phyloP scores from a whole-genome alignment of 352 stramenopile genomes.

The Phytophthora pinifolia region DNA sequence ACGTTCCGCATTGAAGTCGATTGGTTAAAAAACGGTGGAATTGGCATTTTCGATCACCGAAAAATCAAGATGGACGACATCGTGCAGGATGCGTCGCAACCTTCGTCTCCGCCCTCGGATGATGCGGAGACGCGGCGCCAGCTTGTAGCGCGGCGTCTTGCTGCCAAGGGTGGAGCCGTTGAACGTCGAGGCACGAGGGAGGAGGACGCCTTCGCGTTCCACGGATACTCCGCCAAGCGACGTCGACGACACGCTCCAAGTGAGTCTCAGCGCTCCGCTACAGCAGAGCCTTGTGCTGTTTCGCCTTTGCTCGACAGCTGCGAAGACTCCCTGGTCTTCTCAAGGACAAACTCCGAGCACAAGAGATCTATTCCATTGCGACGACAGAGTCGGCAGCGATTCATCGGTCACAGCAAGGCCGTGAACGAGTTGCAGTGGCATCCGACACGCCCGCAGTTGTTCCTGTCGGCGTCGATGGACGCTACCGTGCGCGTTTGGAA shows the following conservation, averaged over 20 bases:
- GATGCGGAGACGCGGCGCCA: conserved; percentile 1
- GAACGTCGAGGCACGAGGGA: conserved; percentile 13
- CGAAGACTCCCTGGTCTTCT: not conserved
- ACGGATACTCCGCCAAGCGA: conserved; percentile 32
- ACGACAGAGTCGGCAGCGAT: conserved; percentile 7
- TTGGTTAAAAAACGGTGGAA: not conserved
- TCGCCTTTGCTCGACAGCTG: conserved; percentile 5
- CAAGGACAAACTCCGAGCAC: not conserved
- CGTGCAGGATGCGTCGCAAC: conserved; percentile 4
- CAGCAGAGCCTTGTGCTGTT: not conserved
- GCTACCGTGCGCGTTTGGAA: conserved; percentile 49
- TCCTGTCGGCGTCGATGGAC: conserved; percentile 70
- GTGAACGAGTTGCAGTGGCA: conserved; percentile 54
- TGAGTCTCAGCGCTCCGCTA: not conserved
- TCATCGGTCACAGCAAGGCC: conserved; percentile 34
- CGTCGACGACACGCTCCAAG: not conserved
- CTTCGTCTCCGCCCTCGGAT: not conserved
- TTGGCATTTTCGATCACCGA: no score
- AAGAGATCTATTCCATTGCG: conserved; percentile 6
- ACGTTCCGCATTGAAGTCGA: not conserved
- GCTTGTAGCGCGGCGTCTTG: conserved; percentile 2
- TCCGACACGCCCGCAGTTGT: conserved; percentile 28
- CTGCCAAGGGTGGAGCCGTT: conserved; percentile 1
- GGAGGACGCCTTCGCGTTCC: conserved; percentile 34
- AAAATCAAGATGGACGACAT: conserved; percentile 21